Conservation (phyloP, 805 yeast genomes). For the Ogataea philodendri region DNA sequence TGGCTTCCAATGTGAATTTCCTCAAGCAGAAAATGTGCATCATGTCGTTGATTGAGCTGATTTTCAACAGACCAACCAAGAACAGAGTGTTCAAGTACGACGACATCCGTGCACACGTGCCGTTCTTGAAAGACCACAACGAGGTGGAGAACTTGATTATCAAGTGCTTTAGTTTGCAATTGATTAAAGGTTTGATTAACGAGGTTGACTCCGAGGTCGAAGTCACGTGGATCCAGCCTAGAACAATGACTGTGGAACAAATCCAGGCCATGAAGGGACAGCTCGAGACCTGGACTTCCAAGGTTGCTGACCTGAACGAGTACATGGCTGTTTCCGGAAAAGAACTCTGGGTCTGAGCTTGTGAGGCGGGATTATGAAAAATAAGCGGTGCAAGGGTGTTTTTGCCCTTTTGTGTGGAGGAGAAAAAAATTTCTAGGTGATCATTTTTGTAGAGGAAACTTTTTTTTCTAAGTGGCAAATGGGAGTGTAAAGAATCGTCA, state of each 20-base stretch:
- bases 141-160: constrained; percentile 89
- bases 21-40: constrained; percentile 88
- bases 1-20: constrained; percentile 59
- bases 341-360: constrained; percentile 54
- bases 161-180: constrained; percentile 82
- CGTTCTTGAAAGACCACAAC: constrained; percentile 56
- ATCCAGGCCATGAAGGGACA: constrained; percentile 72
- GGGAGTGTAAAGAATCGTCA: constrained; percentile 6
- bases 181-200: constrained; percentile 87
- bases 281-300: constrained; percentile 72
- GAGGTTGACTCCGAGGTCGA: constrained; percentile 77
- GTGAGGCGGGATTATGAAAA: too few relatives aligned
- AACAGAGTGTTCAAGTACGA: constrained; percentile 70
- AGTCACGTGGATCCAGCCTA: constrained; percentile 94
- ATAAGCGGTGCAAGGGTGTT: constrained; percentile 7
- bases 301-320: constrained; percentile 62
- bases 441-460: constrained; percentile 3
- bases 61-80: constrained; percentile 72
- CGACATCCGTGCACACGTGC: constrained; percentile 66
- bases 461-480: constrained; percentile 11
- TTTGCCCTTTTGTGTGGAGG: neutral
- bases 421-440: constrained; percentile 1
- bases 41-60: constrained; percentile 85
- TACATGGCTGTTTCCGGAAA: constrained; percentile 62
- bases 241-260: constrained; percentile 82